These are phyloP conservation scores for Cutaneotrichosporon sp. DNA, from an alignment of 1,284 basidiomycete species.

Conservation along the genomic window DNA sequence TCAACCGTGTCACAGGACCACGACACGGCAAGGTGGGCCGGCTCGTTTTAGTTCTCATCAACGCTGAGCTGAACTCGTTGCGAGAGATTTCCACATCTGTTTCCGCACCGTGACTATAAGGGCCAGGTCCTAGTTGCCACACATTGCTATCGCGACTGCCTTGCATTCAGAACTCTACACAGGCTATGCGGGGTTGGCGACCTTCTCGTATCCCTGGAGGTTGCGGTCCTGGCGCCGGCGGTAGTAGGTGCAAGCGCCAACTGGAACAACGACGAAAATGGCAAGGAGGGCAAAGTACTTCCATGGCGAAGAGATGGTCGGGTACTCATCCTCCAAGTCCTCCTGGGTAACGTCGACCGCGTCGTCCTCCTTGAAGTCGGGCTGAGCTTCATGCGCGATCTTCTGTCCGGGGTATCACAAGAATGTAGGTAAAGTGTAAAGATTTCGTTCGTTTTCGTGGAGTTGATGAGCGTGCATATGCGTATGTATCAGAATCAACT, in stretches of 20 bases:
- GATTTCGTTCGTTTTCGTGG: background rate
- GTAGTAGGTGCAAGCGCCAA: slow-evolving; percentile 56
- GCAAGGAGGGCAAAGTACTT: slow-evolving; percentile 52
- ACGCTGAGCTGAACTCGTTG: too few relatives aligned
- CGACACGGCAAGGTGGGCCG: too few relatives aligned
- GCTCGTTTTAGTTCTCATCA: too few relatives aligned
- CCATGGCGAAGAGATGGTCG: slow-evolving; percentile 42
- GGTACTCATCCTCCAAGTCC: slow-evolving; percentile 24
- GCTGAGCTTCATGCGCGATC: background rate
- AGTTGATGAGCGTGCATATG: slow-evolving; percentile 10
- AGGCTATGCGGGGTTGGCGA: background rate
- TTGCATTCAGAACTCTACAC: background rate
- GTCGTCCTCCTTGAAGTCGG: slow-evolving; percentile 11
- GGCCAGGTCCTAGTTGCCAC: too few relatives aligned
- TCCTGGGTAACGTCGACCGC: slow-evolving; percentile 8
- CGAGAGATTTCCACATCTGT: too few relatives aligned
- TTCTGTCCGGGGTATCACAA: background rate
- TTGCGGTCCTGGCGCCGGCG: slow-evolving; percentile 33
- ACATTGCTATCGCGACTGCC: too few relatives aligned
- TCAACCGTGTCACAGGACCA: too few relatives aligned
- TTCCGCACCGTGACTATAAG: too few relatives aligned
- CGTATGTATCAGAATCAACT: slow-evolving; percentile 17
- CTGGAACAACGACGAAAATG: slow-evolving; percentile 53
- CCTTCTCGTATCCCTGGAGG: slow-evolving; percentile 7
- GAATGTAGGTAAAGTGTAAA: background rate